Evolutionary conservation across 768 basidiomycete species (phyloP).

Genomic region (Leccinum broughii): DNA sequence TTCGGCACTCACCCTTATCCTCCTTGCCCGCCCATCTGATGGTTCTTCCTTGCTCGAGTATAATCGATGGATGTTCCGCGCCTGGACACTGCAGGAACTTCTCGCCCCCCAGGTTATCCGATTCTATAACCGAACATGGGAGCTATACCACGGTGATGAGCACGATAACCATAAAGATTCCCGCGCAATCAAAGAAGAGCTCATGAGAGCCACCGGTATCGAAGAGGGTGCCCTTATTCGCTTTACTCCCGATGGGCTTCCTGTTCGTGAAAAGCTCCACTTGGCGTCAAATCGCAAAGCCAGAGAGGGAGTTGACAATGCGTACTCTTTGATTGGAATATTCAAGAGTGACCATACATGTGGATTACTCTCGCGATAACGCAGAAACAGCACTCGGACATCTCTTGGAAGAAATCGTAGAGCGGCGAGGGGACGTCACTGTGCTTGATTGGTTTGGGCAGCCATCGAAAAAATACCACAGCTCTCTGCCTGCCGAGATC

Average conservation of each 20-base stretch:
- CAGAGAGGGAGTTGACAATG: slow-evolving; percentile 6
- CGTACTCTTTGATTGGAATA: slow-evolving; percentile 18
- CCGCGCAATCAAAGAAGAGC: background rate
- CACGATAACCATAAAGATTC: slow-evolving; percentile 10
- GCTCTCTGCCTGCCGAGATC: slow-evolving; percentile 15
- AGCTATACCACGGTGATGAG: slow-evolving; percentile 1
- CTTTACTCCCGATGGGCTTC: slow-evolving; percentile 6
- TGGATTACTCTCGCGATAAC: slow-evolving; percentile 2
- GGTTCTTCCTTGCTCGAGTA: slow-evolving; percentile 6
- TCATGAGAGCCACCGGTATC: background rate
- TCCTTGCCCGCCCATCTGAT: slow-evolving; percentile 1
- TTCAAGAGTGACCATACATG: slow-evolving; percentile 13
- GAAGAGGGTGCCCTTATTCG: background rate
- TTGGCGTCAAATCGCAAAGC: slow-evolving; percentile 16
- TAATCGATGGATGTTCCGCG: slow-evolving; percentile 18
- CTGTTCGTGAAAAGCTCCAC: slow-evolving; percentile 13
- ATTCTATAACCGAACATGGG: slow-evolving; percentile 13
- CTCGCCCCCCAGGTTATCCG: slow-evolving; percentile 14
- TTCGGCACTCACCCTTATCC: slow-evolving; percentile 13
- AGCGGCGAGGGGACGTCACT: slow-evolving; percentile 11
- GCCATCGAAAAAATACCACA: slow-evolving; percentile 15
- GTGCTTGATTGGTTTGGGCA: slow-evolving; percentile 22
- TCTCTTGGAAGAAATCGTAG: slow-evolving; percentile 14
- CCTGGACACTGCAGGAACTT: slow-evolving; percentile 19
- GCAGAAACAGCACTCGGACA: slow-evolving; percentile 11